These are phyloP conservation scores for Thraustochytrium striatum DNA, from an alignment of 352 stramenopile species.

Conservation along the genomic window DNA sequence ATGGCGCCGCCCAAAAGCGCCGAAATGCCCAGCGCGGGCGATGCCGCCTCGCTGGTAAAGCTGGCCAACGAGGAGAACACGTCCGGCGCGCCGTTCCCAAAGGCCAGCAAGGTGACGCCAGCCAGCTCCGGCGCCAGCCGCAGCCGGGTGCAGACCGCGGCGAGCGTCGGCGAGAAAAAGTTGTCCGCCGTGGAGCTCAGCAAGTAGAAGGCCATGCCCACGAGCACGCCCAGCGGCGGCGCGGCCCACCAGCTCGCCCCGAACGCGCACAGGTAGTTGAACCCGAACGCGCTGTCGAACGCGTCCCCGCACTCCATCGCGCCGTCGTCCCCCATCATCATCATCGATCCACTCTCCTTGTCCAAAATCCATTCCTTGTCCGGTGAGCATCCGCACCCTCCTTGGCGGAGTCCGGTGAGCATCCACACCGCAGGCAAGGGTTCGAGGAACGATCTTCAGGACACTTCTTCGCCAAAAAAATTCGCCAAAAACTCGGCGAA, in stretches of 20 bases:
- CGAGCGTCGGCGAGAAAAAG: conserved; percentile 93
- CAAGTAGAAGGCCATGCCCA: conserved; percentile 51
- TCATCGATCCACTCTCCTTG: too few species aligned
- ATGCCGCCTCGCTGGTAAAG: conserved; percentile 60
- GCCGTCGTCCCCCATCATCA: too few species aligned
- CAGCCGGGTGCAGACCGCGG: conserved; percentile 87
- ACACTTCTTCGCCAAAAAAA: too few species aligned
- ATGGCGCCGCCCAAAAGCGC: conserved; percentile 76
- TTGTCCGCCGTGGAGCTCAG: conserved; percentile 93
- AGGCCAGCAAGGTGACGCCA: conserved; percentile 90
- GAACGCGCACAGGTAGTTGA: background rate
- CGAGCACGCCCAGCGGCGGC: background rate
- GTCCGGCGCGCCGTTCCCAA: conserved; percentile 95
- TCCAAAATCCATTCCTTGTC: too few species aligned
- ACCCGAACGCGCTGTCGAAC: background rate
- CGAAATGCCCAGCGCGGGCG: conserved; percentile 44
- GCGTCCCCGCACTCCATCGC: too few species aligned
- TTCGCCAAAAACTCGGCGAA: too few species aligned
- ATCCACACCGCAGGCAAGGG: too few species aligned
- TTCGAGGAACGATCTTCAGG: too few species aligned
- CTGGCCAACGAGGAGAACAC: conserved; percentile 84
- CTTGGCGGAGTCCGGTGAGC: too few species aligned
- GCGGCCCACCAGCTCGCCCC: background rate
- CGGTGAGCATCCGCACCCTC: too few species aligned
- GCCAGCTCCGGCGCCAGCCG: conserved; percentile 51